Percentiles rank a stretch among this genome's conserved stretches.
These are phyloP conservation scores for Waitea zeae DNA, from an alignment of 1,284 basidiomycete species.

Conservation along the genomic window DNA sequence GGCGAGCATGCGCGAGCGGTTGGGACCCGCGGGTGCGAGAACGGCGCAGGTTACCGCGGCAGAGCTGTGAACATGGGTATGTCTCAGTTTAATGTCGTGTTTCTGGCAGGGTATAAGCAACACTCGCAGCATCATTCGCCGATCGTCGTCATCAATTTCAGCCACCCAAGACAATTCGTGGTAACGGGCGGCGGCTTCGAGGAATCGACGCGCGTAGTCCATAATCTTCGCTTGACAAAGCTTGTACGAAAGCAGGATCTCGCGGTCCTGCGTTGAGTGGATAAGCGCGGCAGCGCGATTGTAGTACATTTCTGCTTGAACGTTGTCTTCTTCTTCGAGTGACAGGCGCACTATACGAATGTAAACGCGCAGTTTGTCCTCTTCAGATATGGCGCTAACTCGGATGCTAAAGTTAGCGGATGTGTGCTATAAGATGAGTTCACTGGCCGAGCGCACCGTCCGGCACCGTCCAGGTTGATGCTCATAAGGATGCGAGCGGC, in stretches of 20 bases:
- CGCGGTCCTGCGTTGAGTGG: conserved; percentile 60
- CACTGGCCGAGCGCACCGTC: conserved; percentile 33
- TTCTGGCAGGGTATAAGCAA: conserved; percentile 2
- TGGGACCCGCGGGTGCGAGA: conserved; percentile 93
- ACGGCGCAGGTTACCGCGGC: conserved; percentile 93
- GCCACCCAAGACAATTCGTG: conserved; percentile 85
- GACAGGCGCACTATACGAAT: conserved; percentile 88
- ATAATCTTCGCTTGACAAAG: conserved; percentile 86
- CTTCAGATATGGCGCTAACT: conserved; percentile 52
- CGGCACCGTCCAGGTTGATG: conserved; percentile 84
- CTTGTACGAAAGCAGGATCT: conserved; percentile 67
- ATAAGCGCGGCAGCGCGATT: conserved; percentile 88
- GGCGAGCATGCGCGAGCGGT: conserved; percentile 82
- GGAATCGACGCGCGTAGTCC: conserved; percentile 82
- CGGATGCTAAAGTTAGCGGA: conserved; percentile 2
- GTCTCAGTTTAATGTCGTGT: not conserved
- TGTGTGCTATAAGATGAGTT: too few species aligned
- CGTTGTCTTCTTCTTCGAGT: conserved; percentile 90
- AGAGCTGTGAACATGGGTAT: too few species aligned
- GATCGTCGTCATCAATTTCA: conserved; percentile 82
- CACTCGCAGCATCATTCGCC: conserved; percentile 72
- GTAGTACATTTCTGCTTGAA: conserved; percentile 91
- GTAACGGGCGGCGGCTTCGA: conserved; percentile 89
- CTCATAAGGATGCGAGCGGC: conserved; percentile 85
- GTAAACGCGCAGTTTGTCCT: conserved; percentile 81